phyloP scores from a whole-genome alignment of 1,139 yeast species.

The Komagataea norvegica region DNA sequence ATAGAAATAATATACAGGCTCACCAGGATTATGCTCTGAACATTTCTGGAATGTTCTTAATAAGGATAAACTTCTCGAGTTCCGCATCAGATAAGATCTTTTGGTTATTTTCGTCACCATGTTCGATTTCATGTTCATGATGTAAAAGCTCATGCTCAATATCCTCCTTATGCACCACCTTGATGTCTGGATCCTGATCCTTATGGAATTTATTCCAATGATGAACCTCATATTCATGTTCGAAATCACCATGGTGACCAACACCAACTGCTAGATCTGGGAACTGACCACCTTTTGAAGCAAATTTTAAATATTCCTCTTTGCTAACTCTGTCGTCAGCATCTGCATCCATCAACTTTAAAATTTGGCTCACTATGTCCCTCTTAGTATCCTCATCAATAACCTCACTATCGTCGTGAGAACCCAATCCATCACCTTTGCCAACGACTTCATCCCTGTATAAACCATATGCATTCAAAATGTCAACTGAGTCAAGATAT shows the following conservation, averaged over 20 bases:
- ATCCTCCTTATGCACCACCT: constrained; percentile 79
- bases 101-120: constrained; percentile 45
- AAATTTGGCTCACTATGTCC: constrained; percentile 53
- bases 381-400: constrained; percentile 52
- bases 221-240: constrained; percentile 87
- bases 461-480: constrained; percentile 77
- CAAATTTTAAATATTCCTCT: constrained; percentile 70
- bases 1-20: constrained; percentile 1
- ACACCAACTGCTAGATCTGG: constrained; percentile 95
- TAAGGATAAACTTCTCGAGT: constrained; percentile 33
- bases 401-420: constrained; percentile 56
- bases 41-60: constrained; percentile 33
- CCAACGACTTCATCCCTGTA: constrained; percentile 71
- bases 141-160: constrained; percentile 84
- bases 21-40: constrained; percentile 32
- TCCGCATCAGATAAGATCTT: constrained; percentile 34
- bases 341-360: constrained; percentile 59
- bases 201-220: constrained; percentile 90
- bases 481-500: constrained; percentile 56
- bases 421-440: constrained; percentile 87
- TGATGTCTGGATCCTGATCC: constrained; percentile 76
- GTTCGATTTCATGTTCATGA: constrained; percentile 85
- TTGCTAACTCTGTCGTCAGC: constrained; percentile 60
- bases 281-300: constrained; percentile 58
- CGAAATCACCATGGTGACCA: constrained; percentile 97